These are phyloP conservation scores for Alternaria sp. DNA, from an alignment of 2,329 filamentous ascomycete genomes.

Conservation along the genomic window DNA sequence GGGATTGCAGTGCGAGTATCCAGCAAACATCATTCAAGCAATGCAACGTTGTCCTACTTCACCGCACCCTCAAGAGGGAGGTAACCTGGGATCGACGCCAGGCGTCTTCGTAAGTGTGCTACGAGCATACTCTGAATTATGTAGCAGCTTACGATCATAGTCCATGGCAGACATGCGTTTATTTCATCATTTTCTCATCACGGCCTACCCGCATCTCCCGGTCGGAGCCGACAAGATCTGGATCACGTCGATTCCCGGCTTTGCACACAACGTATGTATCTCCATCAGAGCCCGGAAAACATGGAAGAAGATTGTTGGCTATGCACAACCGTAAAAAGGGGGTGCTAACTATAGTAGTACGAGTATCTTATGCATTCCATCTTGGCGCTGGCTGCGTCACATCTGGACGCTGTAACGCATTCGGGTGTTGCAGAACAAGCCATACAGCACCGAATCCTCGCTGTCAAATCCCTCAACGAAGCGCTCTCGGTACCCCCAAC, in stretches of 20 bases:
- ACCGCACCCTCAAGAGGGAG: conserved; percentile 34
- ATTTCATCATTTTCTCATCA: conserved; percentile 70
- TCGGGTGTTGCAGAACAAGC: conserved; percentile 62
- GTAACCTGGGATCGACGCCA: conserved; percentile 39
- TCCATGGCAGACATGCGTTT: conserved; percentile 68
- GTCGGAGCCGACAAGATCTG: conserved; percentile 70
- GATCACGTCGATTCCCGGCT: conserved; percentile 70
- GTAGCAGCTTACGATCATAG: conserved; percentile 26
- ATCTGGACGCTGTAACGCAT: conserved; percentile 61
- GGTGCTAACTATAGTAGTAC: conserved; percentile 52
- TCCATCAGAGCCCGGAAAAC: not conserved
- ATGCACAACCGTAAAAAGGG: not conserved
- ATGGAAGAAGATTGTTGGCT: not conserved
- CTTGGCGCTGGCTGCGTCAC: conserved; percentile 70
- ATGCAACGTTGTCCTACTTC: conserved; percentile 28
- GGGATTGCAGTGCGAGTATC: conserved; percentile 69
- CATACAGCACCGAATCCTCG: conserved; percentile 69
- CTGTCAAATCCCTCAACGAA: conserved; percentile 59
- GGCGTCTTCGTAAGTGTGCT: conserved; percentile 41
- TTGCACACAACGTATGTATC: conserved; percentile 67
- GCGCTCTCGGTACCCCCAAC: conserved; percentile 45
- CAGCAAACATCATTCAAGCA: conserved; percentile 50
- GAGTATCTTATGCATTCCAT: conserved; percentile 75
- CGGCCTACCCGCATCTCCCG: conserved; percentile 69
- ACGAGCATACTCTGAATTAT: conserved; percentile 2